These are phyloP conservation scores for Trypanosoma mega DNA, from an alignment of 208 protist genomes.

Conservation along the genomic window DNA sequence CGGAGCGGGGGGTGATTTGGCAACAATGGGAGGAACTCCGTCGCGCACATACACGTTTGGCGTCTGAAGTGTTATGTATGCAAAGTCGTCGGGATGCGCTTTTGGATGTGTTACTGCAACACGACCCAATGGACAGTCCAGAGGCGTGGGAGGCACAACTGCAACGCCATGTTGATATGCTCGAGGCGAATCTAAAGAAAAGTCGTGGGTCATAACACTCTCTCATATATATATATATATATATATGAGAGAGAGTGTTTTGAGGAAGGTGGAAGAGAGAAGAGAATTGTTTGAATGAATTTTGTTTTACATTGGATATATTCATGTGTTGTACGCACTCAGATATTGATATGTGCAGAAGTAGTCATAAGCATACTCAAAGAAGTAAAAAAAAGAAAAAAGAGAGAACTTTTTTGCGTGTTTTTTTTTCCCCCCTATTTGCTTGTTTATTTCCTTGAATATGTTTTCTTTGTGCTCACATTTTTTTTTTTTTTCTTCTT, in stretches of 20 bases:
- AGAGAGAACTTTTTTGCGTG: too few relatives aligned
- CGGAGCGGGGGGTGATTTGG: slow-evolving; percentile 5
- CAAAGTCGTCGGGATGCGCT: slow-evolving; percentile 10
- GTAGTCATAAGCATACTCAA: too few relatives aligned
- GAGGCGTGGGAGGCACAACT: slow-evolving; percentile 9
- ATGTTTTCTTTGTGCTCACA: too few relatives aligned
- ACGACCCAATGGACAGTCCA: background rate
- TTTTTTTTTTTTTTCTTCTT: too few relatives aligned
- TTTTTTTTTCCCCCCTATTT: too few relatives aligned
- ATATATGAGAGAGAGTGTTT: background rate
- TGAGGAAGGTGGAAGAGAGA: background rate
- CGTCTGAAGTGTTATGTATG: slow-evolving; percentile 12
- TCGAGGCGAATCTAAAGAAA: background rate
- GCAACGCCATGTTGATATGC: background rate
- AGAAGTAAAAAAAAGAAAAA: too few relatives aligned
- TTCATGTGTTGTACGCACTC: too few relatives aligned
- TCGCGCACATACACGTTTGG: background rate
- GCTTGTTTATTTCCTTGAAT: too few relatives aligned
- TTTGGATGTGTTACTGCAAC: background rate
- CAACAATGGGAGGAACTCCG: slow-evolving; percentile 13
- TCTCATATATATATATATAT: too few relatives aligned
- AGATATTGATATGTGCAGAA: too few relatives aligned
- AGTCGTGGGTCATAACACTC: too few relatives aligned
- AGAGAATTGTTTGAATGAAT: background rate
- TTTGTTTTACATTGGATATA: too few relatives aligned